Conservation (phyloP, 345 rosid genomes). For the Combretum micranthum region DNA sequence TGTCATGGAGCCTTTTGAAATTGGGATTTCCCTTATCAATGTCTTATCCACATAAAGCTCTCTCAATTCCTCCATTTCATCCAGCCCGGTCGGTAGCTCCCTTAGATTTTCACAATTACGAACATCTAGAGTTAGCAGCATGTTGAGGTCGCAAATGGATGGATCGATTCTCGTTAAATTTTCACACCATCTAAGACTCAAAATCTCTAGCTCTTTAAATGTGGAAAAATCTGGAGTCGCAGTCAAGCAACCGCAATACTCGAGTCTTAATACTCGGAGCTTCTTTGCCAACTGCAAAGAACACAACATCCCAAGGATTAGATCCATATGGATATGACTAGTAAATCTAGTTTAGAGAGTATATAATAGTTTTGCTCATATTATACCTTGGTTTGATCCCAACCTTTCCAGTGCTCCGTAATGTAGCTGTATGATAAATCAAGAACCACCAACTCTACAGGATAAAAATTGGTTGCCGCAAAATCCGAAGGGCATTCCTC, state of each 20-base stretch:
- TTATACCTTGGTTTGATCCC: constrained; percentile 4
- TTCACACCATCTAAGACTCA: background rate
- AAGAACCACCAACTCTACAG: background rate
- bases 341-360: background rate
- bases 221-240: background rate
- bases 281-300: background rate
- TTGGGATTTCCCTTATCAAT: background rate
- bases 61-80: background rate
- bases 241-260: background rate
- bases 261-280: background rate
- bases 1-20: background rate
- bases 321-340: background rate
- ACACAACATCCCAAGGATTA: background rate
- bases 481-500: background rate
- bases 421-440: background rate
- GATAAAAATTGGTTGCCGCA: background rate
- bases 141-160: background rate
- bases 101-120: background rate
- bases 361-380: no score
- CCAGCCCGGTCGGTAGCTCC: constrained; percentile 1
- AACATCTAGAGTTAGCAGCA: background rate
- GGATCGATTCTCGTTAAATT: background rate
- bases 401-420: background rate
- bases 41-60: background rate
- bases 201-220: background rate